phyloP scores from a whole-genome alignment of 768 basidiomycete species.

The Tylopilus rubrobrunneus region DNA sequence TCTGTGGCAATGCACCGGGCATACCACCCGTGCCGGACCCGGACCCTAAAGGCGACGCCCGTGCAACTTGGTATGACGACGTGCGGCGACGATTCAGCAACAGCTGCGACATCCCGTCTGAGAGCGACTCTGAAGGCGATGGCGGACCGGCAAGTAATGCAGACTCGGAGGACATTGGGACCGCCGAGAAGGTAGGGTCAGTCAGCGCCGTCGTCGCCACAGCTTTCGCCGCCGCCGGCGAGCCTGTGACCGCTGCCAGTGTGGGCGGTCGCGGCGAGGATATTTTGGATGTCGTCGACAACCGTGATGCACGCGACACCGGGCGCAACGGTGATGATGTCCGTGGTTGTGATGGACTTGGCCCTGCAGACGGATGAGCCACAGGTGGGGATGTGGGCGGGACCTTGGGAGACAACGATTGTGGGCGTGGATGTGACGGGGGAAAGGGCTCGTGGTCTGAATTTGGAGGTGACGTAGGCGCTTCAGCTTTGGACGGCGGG shows the following conservation, averaged over 20 bases:
- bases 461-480: constrained; percentile 27
- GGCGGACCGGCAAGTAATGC: constrained; percentile 39
- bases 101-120: constrained; percentile 55
- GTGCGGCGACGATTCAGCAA: constrained; percentile 49
- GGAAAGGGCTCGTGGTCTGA: constrained; percentile 4
- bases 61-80: constrained; percentile 55
- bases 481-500: constrained; percentile 27
- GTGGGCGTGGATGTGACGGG: constrained; percentile 35
- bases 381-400: constrained; percentile 3
- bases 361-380: constrained; percentile 29
- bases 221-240: constrained; percentile 49
- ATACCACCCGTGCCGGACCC: not conserved
- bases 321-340: constrained; percentile 62
- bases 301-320: constrained; percentile 66
- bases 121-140: constrained; percentile 58
- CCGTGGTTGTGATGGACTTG: constrained; percentile 29
- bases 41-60: constrained; percentile 44
- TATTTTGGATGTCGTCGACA: constrained; percentile 66
- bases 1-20: constrained; percentile 5
- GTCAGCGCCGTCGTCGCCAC: constrained; percentile 65
- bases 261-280: constrained; percentile 61
- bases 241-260: constrained; percentile 45
- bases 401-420: constrained; percentile 13
- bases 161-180: constrained; percentile 34
- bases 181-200: constrained; percentile 47